A percentile compares a stretch with the other conserved stretches of the same genome.
Conservation (phyloP, 805 yeast genomes). For the Cyberlindnera meyerae region DNA sequence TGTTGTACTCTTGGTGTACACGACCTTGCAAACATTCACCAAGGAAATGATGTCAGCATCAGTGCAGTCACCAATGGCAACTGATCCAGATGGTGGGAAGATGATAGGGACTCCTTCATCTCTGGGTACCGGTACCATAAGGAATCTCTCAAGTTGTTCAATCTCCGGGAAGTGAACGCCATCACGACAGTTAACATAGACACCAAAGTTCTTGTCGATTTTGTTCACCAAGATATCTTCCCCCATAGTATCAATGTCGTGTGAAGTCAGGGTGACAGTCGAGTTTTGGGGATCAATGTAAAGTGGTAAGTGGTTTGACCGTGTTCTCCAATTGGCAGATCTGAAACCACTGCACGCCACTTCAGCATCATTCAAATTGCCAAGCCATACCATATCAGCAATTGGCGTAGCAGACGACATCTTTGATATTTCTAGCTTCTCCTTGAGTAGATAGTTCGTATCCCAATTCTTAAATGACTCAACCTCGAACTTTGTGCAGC, state of each 20-base stretch:
- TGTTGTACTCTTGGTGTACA: conserved; percentile 39
- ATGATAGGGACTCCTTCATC: conserved; percentile 33
- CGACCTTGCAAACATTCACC: conserved; percentile 62
- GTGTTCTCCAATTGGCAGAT: neutral
- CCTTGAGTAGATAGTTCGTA: conserved; percentile 62
- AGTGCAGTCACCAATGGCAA: conserved; percentile 67
- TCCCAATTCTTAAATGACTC: conserved; percentile 57
- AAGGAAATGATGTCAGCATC: conserved; percentile 59
- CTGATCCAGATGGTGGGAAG: conserved; percentile 82
- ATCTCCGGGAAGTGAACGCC: conserved; percentile 51
- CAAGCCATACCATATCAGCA: conserved; percentile 62
- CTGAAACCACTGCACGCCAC: conserved; percentile 9
- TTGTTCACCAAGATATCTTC: conserved; percentile 35
- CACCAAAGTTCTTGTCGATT: conserved; percentile 51
- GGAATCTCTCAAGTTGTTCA: conserved; percentile 29
- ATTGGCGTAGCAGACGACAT: conserved; percentile 78
- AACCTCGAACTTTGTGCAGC: conserved; percentile 34
- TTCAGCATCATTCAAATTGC: conserved; percentile 73
- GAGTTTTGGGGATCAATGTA: conserved; percentile 51
- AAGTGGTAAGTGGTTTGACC: conserved; percentile 26
- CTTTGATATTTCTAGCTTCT: conserved; percentile 74
- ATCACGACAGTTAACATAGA: conserved; percentile 56
- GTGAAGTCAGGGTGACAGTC: conserved; percentile 36
- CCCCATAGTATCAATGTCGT: conserved; percentile 24
- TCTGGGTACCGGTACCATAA: conserved; percentile 13